A percentile compares a stretch with the other conserved stretches of the same genome.
Evolutionary conservation across 202 grass and related monocot species (phyloP).

Genomic region (Saccharum hybrid): DNA sequence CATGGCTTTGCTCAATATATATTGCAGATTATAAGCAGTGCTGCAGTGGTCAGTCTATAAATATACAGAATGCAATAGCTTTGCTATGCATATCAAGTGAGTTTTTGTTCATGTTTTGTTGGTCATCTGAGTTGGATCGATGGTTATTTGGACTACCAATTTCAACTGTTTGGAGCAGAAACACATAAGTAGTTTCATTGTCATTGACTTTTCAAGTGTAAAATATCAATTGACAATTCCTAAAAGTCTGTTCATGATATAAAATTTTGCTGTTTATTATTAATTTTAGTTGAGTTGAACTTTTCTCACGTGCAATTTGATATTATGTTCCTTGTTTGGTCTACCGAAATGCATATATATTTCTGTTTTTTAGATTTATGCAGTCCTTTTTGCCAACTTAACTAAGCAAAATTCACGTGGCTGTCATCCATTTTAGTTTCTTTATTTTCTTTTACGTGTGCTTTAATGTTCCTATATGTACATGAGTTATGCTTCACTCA

Average conservation of each 20-base stretch:
- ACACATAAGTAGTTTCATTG: not conserved
- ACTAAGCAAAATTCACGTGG: not conserved
- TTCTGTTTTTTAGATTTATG: not conserved
- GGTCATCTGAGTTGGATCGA: not conserved
- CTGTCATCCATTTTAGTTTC: too few relatives aligned
- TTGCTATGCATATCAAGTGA: not conserved
- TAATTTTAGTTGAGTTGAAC: not conserved
- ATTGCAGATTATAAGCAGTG: too few relatives aligned
- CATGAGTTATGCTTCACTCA: too few relatives aligned
- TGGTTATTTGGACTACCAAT: not conserved
- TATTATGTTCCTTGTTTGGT: not conserved
- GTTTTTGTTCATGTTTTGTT: not conserved
- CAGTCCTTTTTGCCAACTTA: not conserved
- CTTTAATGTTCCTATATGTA: too few relatives aligned
- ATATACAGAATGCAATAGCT: not conserved
- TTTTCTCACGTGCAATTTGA: not conserved
- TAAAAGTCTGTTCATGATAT: not conserved
- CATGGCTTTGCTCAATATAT: too few relatives aligned
- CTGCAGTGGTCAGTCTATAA: too few relatives aligned
- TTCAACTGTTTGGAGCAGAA: slow-evolving; percentile 12
- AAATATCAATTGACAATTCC: not conserved
- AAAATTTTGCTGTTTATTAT: not conserved
- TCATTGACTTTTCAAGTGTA: not conserved
- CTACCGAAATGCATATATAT: not conserved
- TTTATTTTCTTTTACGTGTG: too few relatives aligned